Percentiles rank a stretch among this genome's conserved stretches.
Evolutionary conservation across 23 red algal species (phyloP).

Genomic region (Cyanidiococcus yangmingshanensis): DNA sequence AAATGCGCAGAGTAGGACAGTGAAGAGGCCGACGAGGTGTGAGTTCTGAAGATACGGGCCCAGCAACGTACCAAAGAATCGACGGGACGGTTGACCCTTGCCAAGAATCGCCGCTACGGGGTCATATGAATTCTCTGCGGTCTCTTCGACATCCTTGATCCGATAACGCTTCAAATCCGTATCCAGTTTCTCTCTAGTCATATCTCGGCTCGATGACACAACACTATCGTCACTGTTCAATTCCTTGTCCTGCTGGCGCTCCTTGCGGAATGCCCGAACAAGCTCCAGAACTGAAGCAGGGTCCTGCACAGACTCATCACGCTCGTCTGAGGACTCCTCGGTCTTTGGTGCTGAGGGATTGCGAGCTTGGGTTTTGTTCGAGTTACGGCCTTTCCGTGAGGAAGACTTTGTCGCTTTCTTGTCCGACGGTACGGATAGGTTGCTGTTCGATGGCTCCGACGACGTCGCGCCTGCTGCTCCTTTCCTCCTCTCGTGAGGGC

Average conservation of each 20-base stretch:
- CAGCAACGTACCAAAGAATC: background rate
- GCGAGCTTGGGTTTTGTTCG: no score
- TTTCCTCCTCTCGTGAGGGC: no score
- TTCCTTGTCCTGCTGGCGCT: background rate
- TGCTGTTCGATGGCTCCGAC: no score
- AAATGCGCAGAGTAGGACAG: background rate
- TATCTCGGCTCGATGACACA: background rate
- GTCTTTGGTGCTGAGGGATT: no score
- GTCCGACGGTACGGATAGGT: no score
- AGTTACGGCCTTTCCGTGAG: no score
- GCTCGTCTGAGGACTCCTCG: no score
- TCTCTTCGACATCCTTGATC: background rate
- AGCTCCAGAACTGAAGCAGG: background rate
- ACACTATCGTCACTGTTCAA: background rate
- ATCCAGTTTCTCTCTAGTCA: background rate
- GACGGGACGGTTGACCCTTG: background rate
- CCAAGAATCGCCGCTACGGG: background rate
- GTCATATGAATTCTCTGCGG: background rate
- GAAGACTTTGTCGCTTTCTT: no score
- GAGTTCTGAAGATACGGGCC: constrained; percentile 13
- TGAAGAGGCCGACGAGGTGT: background rate
- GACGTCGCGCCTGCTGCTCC: no score
- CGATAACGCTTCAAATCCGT: background rate
- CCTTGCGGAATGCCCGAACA: background rate
- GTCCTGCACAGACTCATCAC: no score